Percentiles rank a stretch among this genome's conserved stretches.
These are phyloP conservation scores for Pichia sp. DNA, from an alignment of 1,139 yeast genomes.

Conservation along the genomic window DNA sequence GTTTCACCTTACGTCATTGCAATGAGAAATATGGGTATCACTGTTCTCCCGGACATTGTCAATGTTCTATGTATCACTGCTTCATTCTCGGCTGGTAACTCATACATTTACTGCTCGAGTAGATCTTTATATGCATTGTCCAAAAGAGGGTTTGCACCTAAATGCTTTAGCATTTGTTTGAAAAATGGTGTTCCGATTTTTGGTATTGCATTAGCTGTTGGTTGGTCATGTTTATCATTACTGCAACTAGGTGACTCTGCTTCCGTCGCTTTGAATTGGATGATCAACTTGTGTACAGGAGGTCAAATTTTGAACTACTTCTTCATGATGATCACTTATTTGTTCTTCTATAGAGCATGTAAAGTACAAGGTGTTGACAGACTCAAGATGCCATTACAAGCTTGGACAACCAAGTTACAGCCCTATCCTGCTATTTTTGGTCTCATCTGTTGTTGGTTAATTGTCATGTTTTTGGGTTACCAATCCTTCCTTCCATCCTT, in stretches of 20 bases:
- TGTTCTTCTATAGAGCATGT: conserved; percentile 39
- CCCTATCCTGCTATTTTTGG: conserved; percentile 38
- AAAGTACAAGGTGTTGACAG: conserved; percentile 34
- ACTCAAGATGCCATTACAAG: conserved; percentile 31
- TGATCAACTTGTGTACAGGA: conserved; percentile 45
- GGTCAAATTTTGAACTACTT: conserved; percentile 42
- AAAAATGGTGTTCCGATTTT: conserved; percentile 30
- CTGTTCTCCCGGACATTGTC: conserved; percentile 29
- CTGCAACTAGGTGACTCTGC: conserved; percentile 35
- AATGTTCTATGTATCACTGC: conserved; percentile 29
- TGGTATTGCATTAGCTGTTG: conserved; percentile 26
- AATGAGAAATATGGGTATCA: conserved; percentile 20
- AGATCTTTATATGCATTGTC: conserved; percentile 33
- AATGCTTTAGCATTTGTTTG: conserved; percentile 27
- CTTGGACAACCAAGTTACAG: conserved; percentile 33
- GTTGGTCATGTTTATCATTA: conserved; percentile 32
- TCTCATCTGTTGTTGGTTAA: conserved; percentile 21
- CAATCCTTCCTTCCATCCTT: conserved; percentile 38
- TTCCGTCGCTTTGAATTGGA: conserved; percentile 38
- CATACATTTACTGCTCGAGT: conserved; percentile 33
- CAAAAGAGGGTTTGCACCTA: conserved; percentile 32
- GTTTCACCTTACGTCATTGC: conserved; percentile 24
- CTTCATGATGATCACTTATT: conserved; percentile 40
- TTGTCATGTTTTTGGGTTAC: conserved; percentile 37
- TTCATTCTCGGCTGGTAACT: conserved; percentile 35